Conservation (phyloP, 441 rosid species). For the Hypseocharis bilobata region DNA sequence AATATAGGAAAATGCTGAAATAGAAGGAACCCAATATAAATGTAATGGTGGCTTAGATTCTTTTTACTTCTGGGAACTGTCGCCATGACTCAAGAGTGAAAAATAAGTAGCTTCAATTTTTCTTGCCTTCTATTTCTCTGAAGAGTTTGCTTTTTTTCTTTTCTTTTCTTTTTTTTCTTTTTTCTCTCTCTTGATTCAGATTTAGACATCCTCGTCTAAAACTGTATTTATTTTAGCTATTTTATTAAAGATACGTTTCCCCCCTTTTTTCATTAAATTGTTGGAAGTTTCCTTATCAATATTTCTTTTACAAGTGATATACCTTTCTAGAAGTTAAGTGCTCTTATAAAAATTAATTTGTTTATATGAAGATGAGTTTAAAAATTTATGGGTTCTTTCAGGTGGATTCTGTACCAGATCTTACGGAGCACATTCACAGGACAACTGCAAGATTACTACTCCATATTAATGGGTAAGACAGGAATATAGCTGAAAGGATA, state of each 20-base stretch:
- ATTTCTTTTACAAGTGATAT: constrained; percentile 5
- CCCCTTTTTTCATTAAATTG: neutral
- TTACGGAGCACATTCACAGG: constrained; percentile 64
- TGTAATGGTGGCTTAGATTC: too few species aligned
- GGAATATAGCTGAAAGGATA: neutral
- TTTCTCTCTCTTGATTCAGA: neutral
- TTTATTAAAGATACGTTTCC: neutral
- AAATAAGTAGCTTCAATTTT: neutral
- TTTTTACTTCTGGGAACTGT: too few species aligned
- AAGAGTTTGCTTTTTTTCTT: neutral
- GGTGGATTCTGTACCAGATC: constrained; percentile 89
- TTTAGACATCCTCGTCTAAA: neutral
- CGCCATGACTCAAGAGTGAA: neutral
- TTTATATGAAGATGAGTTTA: constrained; percentile 2
- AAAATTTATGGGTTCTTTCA: constrained; percentile 26
- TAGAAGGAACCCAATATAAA: too few species aligned
- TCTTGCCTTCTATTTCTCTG: constrained; percentile 1
- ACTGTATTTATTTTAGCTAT: neutral
- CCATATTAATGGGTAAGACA: constrained; percentile 77
- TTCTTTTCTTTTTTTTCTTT: neutral
- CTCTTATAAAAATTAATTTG: neutral
- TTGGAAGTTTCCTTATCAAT: neutral
- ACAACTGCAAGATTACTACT: constrained; percentile 81
- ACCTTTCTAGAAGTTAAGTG: constrained; percentile 4
- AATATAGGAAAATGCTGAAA: too few species aligned